Evolutionary conservation across 2,329 filamentous ascomycete species (phyloP).

Genomic region (Ophiostoma fasciatum): DNA sequence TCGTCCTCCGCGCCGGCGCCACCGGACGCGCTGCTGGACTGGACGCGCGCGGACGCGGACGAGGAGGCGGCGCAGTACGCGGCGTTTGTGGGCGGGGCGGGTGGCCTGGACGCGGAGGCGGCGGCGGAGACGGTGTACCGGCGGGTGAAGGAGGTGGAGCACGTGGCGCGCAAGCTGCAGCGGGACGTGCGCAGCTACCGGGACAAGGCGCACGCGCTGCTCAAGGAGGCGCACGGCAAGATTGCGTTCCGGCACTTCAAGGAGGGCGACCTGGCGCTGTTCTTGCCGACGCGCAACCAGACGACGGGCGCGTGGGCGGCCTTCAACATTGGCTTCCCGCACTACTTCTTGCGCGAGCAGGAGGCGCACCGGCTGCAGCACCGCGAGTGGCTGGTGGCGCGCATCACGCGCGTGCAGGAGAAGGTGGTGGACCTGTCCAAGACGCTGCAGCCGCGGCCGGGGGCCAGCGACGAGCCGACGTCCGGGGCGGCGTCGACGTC

Average conservation of each 20-base stretch:
- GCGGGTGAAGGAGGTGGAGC: constrained; percentile 83
- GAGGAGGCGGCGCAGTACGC: constrained; percentile 61
- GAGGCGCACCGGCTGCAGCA: constrained; percentile 72
- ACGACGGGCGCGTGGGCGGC: constrained; percentile 92
- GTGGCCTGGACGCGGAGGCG: constrained; percentile 67
- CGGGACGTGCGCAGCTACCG: constrained; percentile 76
- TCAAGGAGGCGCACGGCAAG: constrained; percentile 84
- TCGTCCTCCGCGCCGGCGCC: constrained; percentile 32
- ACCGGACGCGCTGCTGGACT: constrained; percentile 61
- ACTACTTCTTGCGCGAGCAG: constrained; percentile 91
- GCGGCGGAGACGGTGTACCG: constrained; percentile 79
- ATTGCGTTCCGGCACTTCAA: constrained; percentile 95
- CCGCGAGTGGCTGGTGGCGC: constrained; percentile 90
- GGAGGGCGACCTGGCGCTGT: constrained; percentile 85
- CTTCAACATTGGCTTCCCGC: constrained; percentile 93
- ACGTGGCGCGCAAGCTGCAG: constrained; percentile 84
- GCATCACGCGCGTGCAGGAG: constrained; percentile 83
- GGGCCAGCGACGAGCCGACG: constrained; percentile 18
- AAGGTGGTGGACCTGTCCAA: constrained; percentile 85
- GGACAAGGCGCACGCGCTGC: constrained; percentile 66
- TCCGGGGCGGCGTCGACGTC: constrained; percentile 20
- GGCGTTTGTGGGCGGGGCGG: constrained; percentile 57
- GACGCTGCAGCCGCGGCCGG: constrained; percentile 35
- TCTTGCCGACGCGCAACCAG: constrained; percentile 88
- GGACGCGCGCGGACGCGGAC: constrained; percentile 55